A percentile compares a stretch with the other conserved stretches of the same genome.
phyloP scores from a whole-genome alignment of 345 rosid species.

The Camelina hispida region DNA sequence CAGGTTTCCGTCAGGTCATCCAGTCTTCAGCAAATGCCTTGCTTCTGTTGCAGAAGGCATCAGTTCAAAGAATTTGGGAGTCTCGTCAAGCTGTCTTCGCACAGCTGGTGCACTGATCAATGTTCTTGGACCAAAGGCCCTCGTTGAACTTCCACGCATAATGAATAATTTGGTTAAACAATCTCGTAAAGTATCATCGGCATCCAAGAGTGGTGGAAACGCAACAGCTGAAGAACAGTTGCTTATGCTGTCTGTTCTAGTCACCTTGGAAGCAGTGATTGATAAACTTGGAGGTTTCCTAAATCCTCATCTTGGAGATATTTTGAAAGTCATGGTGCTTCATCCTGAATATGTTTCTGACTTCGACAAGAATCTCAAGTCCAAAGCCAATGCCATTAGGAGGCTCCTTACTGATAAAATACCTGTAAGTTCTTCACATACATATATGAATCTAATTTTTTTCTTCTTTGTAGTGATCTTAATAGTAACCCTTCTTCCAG shows the following conservation, averaged over 20 bases:
- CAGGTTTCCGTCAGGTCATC: constrained; percentile 67
- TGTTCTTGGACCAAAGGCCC: constrained; percentile 88
- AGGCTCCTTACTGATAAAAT: constrained; percentile 70
- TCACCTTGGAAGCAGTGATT: constrained; percentile 77
- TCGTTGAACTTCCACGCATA: constrained; percentile 70
- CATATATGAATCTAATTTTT: background rate
- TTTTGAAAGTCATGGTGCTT: constrained; percentile 68
- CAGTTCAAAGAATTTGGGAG: constrained; percentile 56
- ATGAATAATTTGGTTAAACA: constrained; percentile 66
- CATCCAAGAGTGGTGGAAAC: constrained; percentile 33
- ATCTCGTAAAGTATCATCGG: constrained; percentile 46
- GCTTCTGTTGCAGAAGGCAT: constrained; percentile 64
- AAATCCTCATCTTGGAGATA: constrained; percentile 82
- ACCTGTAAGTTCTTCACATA: constrained; percentile 63
- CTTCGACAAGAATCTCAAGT: constrained; percentile 65
- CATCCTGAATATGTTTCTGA: constrained; percentile 60
- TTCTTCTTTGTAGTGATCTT: constrained; percentile 11
- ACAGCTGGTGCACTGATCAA: constrained; percentile 74
- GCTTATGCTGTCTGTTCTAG: constrained; percentile 68
- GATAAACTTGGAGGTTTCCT: constrained; percentile 93
- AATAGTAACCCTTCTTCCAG: constrained; percentile 50
- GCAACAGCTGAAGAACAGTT: constrained; percentile 44
- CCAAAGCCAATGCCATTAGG: constrained; percentile 69
- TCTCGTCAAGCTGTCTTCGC: constrained; percentile 81
- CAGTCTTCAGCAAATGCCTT: constrained; percentile 74